A percentile compares a stretch with the other conserved stretches of the same genome.
Evolutionary conservation across 2,329 filamentous ascomycete species (phyloP).

Genomic region (Myriosclerotinia curreyana): DNA sequence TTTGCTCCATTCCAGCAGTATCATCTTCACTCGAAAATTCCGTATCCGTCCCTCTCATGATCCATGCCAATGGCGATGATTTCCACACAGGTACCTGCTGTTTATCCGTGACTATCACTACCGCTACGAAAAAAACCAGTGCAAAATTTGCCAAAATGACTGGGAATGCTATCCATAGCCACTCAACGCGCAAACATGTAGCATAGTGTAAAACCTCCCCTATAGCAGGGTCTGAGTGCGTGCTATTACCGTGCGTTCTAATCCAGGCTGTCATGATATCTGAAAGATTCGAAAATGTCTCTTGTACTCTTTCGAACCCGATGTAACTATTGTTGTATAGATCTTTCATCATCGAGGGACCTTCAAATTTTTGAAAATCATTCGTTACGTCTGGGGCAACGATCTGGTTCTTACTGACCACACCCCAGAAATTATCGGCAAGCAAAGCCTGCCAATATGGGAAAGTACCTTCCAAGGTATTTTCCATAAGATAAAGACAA

Average conservation of each 20-base stretch:
- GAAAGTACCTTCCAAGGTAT: neutral
- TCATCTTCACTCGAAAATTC: too few relatives aligned
- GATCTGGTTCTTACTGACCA: too few relatives aligned
- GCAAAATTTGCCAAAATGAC: too few relatives aligned
- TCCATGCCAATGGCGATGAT: too few relatives aligned
- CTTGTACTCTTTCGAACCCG: neutral
- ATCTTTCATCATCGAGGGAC: neutral
- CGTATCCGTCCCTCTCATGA: too few relatives aligned
- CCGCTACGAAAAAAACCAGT: too few relatives aligned
- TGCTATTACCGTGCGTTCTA: neutral
- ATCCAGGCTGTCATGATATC: neutral
- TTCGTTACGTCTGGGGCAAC: too few relatives aligned
- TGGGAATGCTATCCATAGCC: neutral
- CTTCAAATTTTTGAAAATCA: too few relatives aligned
- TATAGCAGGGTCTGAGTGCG: neutral
- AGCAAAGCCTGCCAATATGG: neutral
- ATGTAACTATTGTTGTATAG: neutral
- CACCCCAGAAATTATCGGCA: neutral
- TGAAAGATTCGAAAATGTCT: neutral
- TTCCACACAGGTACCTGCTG: too few relatives aligned
- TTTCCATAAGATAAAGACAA: neutral
- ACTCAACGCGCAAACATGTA: neutral
- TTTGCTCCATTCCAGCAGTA: too few relatives aligned
- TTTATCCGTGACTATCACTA: too few relatives aligned
- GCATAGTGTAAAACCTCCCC: neutral